Base-by-base conservation (phyloP, 345 rosid genomes). In the Camelina sativa region DNA sequence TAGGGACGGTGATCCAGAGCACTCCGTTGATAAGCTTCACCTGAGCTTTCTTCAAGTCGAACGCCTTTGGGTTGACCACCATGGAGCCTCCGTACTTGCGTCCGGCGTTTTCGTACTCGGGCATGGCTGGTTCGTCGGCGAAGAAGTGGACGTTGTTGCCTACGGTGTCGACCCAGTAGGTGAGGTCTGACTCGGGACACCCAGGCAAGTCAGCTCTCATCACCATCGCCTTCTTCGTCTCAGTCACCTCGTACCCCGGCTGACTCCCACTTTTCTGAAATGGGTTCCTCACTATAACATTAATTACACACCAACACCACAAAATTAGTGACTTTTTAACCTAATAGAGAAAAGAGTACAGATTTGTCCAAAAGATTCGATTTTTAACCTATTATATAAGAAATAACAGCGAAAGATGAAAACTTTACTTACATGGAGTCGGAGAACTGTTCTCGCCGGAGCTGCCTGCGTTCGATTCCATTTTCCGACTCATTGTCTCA, bases 1-100 rank as follows among this genome's bases (percentile, higher is more conserved):
- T 75, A 3, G 79, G 79, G 23, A 75, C 47, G 22, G 47, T 50
- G 62, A 67, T n/a, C 79, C 79, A 75, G 4, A 67, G 25, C 2
- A 75, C 79, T 3, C 79, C 79, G n/a, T 75, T 32, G 67, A 43
- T 30, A 11, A 75, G 68, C 69, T 41, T 67, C 15, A 22, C 73
- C 40, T 40, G 43, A 2, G 62, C 11, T 9, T 9, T 4, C 1
- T 19, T 30, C 4, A 60, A 30, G 7, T 60, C 4, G 48, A 51
- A 60, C 3, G 4, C 2, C 74, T 13, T 17, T 0, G 56, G 47
- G 73, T 67, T 60, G 10, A 67, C 13, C 5, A 17, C 13, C 68
- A 60, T 2, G 37, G 74, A 13, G 1, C 79, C 79, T 2, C 74
- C 79, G 37, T 60, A 75, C 7, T 19, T 75, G 62, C 69, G 74